phyloP scores from a whole-genome alignment of 2,329 filamentous ascomycete genomes.

The Paramyrothecium roridum region DNA sequence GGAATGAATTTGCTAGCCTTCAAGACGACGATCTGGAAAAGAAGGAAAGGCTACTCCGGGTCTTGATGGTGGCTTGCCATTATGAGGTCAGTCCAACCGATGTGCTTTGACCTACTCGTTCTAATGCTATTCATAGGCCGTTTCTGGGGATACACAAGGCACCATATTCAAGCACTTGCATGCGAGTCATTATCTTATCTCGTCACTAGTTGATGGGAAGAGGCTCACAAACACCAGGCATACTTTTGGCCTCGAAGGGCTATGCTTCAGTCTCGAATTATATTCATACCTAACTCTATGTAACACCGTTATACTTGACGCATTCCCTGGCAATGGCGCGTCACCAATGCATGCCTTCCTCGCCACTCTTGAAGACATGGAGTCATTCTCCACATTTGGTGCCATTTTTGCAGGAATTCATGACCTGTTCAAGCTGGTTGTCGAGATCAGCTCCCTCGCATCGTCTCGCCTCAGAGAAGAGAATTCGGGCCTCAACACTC shows the following conservation, averaged over 20 bases:
- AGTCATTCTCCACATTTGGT: not conserved
- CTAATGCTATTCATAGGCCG: not conserved
- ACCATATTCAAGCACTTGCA: slow-evolving; percentile 4
- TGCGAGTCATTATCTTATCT: slow-evolving; percentile 4
- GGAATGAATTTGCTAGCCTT: not conserved
- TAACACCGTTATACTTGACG: not conserved
- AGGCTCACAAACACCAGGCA: not conserved
- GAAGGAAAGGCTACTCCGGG: slow-evolving; percentile 4
- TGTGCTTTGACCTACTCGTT: not conserved
- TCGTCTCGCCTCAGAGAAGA: slow-evolving; percentile 2
- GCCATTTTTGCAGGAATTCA: slow-evolving; percentile 3
- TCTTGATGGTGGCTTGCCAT: slow-evolving; percentile 4
- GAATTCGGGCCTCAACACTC: not conserved
- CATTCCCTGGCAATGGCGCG: no score
- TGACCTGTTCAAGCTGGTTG: not conserved
- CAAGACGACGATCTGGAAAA: slow-evolving; percentile 3
- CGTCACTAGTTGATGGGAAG: not conserved
- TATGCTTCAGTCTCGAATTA: slow-evolving; percentile 5
- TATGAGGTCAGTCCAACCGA: slow-evolving; percentile 3
- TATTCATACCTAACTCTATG: slow-evolving; percentile 2
- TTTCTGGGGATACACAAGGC: slow-evolving; percentile 3
- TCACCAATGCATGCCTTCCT: slow-evolving; percentile 1
- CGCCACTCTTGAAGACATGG: not conserved
- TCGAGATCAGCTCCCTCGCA: not conserved
- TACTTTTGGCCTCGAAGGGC: not conserved